Evolutionary conservation across 2,329 filamentous ascomycete species (phyloP).

Genomic region (Paecilomyces sp.): DNA sequence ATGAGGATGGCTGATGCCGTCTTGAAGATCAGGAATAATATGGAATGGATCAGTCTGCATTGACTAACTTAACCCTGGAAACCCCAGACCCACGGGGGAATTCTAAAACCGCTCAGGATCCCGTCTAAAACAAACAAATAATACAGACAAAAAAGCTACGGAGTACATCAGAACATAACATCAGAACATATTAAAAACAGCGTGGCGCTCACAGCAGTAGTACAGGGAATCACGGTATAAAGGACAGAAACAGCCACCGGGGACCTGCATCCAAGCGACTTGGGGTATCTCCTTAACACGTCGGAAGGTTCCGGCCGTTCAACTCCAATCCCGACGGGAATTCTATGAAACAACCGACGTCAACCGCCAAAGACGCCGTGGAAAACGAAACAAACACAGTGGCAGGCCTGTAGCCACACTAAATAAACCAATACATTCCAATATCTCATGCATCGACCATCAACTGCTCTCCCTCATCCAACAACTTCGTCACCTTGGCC

Average conservation of each 20-base stretch:
- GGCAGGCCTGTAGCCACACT: constrained; percentile 3
- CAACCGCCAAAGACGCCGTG: not conserved
- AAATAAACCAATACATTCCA: constrained; percentile 5
- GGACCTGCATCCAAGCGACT: not conserved
- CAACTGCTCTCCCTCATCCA: constrained; percentile 91
- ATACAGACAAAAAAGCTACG: not conserved
- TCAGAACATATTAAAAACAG: not conserved
- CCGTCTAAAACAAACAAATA: not conserved
- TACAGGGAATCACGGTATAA: constrained; percentile 22
- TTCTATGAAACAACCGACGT: not conserved
- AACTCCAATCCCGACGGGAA: not conserved
- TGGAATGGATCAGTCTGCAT: not conserved
- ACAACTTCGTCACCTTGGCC: constrained; percentile 72
- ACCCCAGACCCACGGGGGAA: not conserved
- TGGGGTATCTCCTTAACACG: not conserved
- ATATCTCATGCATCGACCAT: constrained; percentile 55
- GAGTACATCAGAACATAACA: not conserved
- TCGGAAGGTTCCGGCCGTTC: not conserved
- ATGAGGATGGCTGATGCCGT: not conserved
- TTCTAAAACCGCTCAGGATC: not conserved
- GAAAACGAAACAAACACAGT: not conserved
- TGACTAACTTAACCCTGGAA: not conserved
- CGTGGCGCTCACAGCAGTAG: not conserved
- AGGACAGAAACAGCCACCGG: constrained; percentile 5
- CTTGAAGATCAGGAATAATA: not conserved